Conservation (phyloP, 1,284 basidiomycete species). For the Schizophyllum commune region DNA sequence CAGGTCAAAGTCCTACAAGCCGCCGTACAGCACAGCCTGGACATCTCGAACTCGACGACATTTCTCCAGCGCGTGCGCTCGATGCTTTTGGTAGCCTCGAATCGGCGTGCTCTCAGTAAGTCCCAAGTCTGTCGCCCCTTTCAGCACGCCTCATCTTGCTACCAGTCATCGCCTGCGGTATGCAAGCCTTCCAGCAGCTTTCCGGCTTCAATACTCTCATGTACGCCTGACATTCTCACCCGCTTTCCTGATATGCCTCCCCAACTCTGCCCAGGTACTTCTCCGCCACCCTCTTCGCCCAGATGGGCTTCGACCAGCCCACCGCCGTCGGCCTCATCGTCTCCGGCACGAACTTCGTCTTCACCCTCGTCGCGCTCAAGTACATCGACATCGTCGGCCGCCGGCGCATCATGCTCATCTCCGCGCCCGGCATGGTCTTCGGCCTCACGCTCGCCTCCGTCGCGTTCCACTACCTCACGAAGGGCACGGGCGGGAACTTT, state of each 20-base stretch:
- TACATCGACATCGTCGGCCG: conserved; percentile 79
- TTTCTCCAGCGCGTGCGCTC: conserved; percentile 48
- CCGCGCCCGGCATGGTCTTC: conserved; percentile 72
- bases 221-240: conserved; percentile 27
- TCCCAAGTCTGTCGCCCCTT: conserved; percentile 11
- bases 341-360: conserved; percentile 74
- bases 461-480: conserved; percentile 70
- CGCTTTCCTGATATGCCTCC: too few species aligned
- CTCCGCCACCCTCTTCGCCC: conserved; percentile 71
- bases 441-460: conserved; percentile 66
- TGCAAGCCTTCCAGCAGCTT: conserved; percentile 79
- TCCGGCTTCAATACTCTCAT: conserved; percentile 73
- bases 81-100: conserved; percentile 48
- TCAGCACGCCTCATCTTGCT: neutral
- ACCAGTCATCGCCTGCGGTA: conserved; percentile 65
- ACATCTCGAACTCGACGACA: conserved; percentile 55
- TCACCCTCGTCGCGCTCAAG: conserved; percentile 75
- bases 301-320: conserved; percentile 75
- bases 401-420: conserved; percentile 69
- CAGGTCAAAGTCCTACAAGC: conserved; percentile 53
- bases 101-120: conserved; percentile 67
- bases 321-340: conserved; percentile 76
- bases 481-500: conserved; percentile 57
- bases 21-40: conserved; percentile 57
- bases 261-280: too few species aligned